Base-by-base conservation (phyloP, 768 basidiomycete species). In the Lyophyllum decastes region DNA sequence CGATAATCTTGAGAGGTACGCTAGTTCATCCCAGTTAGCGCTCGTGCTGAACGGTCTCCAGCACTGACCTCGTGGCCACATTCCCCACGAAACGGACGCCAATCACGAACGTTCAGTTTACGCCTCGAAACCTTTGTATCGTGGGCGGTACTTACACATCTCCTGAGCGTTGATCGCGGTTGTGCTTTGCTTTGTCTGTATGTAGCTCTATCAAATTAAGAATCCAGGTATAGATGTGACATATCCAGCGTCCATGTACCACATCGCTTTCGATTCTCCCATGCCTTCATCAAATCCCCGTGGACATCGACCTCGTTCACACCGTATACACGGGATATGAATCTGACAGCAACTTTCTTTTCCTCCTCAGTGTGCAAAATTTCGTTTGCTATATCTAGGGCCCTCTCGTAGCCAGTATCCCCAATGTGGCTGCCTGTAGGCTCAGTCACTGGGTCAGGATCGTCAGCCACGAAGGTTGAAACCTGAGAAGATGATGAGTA, bases 51-150 rank as follows among this genome's bases (percentile, higher is more conserved):
- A 45, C 43, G 33, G 30, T 38, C 41, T 58, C 47, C 68, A 98
- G 96, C 19, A 78, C 81, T 19, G 96, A 98, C 68, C 79, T 98
- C 26, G 72, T 98, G 2, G 82, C 92, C 2, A 95, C 95, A 0
- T 97, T 94, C 70, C 91, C 92, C 7, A 99, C 97, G 27, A 99
- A 98, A 77, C 84, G 95, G 53, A 98, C 97, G 25, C 95, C 97
- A 1, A 84, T 98, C 63, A 85, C 86, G 24, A 90, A 95, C 66
- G 88, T 95, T 10, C 93, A 97, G 63, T 97, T 98, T 67, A 98
- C 97, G 9, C 86, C 94, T 26, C 85, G 96, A 14, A 99, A 99
- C 72, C 81, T 99, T 33, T 95, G 94, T 71, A 75, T 98, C 55
- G 92, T 90, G 45, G 89, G 90, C 17, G 96, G 96, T 5, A 80